These are phyloP conservation scores for Cinchona pubescens DNA, from an alignment of 257 asterid genomes.

Conservation along the genomic window DNA sequence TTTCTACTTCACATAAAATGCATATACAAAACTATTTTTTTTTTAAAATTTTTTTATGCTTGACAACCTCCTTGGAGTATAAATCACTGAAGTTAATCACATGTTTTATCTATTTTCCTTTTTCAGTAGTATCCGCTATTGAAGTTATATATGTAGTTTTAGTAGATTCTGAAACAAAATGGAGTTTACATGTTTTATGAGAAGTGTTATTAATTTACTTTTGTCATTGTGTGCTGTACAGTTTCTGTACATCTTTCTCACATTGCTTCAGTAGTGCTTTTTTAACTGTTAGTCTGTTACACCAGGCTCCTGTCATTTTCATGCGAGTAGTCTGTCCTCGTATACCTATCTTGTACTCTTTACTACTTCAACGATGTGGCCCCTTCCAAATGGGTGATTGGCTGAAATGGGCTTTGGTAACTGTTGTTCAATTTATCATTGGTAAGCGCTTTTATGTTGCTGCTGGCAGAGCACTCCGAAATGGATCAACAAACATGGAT, in stretches of 20 bases:
- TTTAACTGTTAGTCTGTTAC: slow-evolving; percentile 18
- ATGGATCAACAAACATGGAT: slow-evolving; percentile 98
- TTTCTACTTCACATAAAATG: not conserved
- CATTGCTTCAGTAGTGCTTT: not conserved
- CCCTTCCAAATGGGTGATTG: slow-evolving; percentile 98
- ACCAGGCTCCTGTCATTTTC: slow-evolving; percentile 85
- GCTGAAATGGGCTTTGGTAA: slow-evolving; percentile 89
- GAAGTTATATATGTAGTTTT: not conserved
- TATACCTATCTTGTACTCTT: slow-evolving; percentile 78
- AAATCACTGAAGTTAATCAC: not conserved
- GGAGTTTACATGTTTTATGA: not conserved
- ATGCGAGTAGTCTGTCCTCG: slow-evolving; percentile 91
- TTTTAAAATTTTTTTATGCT: not conserved
- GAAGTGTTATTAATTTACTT: not conserved
- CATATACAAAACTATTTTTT: not conserved
- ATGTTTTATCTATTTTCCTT: not conserved
- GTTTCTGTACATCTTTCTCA: not conserved
- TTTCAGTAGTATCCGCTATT: not conserved
- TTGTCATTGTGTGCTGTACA: not conserved
- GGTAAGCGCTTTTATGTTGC: slow-evolving; percentile 98
- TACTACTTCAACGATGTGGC: slow-evolving; percentile 83
- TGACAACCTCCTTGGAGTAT: not conserved
- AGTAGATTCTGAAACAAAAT: not conserved
- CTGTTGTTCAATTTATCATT: slow-evolving; percentile 79
- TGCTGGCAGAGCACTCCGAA: slow-evolving; percentile 93